Percentiles rank a stretch among this genome's conserved stretches.
Conservation (phyloP, 163 green algal species). For the Volvox carteri region DNA sequence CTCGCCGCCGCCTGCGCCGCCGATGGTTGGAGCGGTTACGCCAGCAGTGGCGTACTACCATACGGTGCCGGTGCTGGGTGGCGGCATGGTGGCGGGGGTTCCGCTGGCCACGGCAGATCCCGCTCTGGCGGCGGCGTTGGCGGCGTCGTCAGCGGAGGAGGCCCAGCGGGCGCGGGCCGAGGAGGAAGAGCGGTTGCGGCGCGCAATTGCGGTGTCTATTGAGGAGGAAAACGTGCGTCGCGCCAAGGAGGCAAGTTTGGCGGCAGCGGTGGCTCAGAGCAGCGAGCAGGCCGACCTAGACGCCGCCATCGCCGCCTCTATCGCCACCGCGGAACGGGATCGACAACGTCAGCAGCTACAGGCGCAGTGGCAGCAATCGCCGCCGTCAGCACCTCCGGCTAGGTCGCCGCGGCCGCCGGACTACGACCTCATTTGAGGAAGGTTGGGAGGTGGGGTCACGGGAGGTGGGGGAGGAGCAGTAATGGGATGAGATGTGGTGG, state of each 20-base stretch:
- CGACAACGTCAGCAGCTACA: background rate
- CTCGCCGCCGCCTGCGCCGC: background rate
- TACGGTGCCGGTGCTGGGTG: background rate
- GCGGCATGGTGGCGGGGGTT: background rate
- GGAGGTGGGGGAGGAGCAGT: no score
- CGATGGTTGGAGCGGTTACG: background rate
- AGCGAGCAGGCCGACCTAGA: conserved; percentile 20
- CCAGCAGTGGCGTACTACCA: background rate
- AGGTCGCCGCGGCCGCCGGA: background rate
- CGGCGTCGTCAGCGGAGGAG: background rate
- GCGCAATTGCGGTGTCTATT: conserved; percentile 32
- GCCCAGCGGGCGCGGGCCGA: background rate
- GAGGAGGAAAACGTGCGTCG: conserved; percentile 54
- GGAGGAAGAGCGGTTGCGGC: conserved; percentile 44
- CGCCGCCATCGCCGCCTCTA: conserved; percentile 32
- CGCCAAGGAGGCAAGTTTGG: conserved; percentile 46
- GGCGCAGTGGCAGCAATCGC: background rate
- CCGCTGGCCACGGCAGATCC: background rate
- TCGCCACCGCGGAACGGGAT: background rate
- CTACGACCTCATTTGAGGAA: background rate
- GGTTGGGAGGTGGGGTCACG: background rate
- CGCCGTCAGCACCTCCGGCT: background rate
- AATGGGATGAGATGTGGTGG: no score
- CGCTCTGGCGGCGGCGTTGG: conserved; percentile 13
- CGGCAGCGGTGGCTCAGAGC: background rate